Evolutionary conservation across 371 early-diverging fungal species (phyloP).

Genomic region (Mortierella sp.): DNA sequence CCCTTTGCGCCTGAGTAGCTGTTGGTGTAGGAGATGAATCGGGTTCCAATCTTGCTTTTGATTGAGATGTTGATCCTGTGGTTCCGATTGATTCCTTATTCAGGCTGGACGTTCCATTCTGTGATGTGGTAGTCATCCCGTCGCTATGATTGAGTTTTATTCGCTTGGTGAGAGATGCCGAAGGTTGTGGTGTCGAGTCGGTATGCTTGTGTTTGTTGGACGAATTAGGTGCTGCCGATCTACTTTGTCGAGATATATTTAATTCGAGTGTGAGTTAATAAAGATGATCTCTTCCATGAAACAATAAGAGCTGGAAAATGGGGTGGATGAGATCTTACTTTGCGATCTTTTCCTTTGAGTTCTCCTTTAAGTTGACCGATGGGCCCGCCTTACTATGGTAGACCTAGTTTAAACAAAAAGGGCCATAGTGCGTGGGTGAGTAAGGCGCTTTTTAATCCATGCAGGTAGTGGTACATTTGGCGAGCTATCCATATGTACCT

Average conservation of each 20-base stretch:
- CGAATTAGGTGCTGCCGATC: not conserved
- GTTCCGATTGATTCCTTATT: no score
- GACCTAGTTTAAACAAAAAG: constrained; percentile 12
- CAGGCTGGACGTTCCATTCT: not conserved
- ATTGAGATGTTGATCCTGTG: not conserved
- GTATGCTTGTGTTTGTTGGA: constrained; percentile 8
- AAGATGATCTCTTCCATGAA: not conserved
- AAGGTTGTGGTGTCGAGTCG: not conserved
- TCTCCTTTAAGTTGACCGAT: not conserved
- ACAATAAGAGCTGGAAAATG: not conserved
- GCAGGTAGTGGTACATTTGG: no score
- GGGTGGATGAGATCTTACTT: not conserved
- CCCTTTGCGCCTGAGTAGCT: not conserved
- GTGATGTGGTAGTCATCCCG: not conserved
- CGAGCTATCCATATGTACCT: constrained; percentile 30
- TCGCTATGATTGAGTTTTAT: constrained; percentile 13
- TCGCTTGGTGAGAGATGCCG: constrained; percentile 18
- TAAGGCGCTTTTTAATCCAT: not conserved
- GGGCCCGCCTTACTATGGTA: constrained; percentile 36
- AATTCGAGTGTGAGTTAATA: not conserved
- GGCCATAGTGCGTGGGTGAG: not conserved
- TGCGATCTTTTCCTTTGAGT: constrained; percentile 1
- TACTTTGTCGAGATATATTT: not conserved
- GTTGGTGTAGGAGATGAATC: constrained; percentile 10
- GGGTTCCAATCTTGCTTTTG: not conserved